Conservation (phyloP, 768 basidiomycete species). For the Amanita phalloides region DNA sequence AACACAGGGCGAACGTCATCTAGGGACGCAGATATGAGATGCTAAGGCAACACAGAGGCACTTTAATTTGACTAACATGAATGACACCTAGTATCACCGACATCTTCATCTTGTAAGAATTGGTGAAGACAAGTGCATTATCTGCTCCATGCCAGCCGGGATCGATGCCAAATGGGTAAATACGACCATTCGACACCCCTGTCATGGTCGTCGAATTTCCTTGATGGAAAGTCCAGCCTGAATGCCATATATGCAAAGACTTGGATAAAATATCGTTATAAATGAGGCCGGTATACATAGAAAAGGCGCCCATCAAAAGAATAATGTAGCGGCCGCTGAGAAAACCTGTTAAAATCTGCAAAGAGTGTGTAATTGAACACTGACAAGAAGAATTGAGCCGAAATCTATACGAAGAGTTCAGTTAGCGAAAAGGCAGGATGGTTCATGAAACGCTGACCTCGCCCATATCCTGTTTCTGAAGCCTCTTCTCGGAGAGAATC, state of each 20-base stretch:
- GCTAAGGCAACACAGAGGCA: not conserved
- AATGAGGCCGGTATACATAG: conserved; percentile 92
- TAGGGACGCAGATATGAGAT: conserved; percentile 20
- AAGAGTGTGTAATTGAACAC: conserved; percentile 19
- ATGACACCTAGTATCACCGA: conserved; percentile 92
- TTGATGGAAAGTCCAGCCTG: conserved; percentile 76
- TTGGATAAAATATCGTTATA: conserved; percentile 99
- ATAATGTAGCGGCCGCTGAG: conserved; percentile 95
- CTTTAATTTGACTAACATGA: conserved; percentile 50
- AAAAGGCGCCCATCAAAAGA: conserved; percentile 94
- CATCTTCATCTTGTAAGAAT: conserved; percentile 99
- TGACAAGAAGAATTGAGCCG: conserved; percentile 87
- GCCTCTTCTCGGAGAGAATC: conserved; percentile 77
- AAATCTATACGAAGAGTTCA: conserved; percentile 39
- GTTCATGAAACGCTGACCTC: conserved; percentile 38
- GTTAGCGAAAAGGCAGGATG: conserved; percentile 1
- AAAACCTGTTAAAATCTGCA: conserved; percentile 7
- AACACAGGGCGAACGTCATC: conserved; percentile 98
- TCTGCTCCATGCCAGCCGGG: conserved; percentile 92
- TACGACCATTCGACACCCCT: conserved; percentile 49
- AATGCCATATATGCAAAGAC: conserved; percentile 76
- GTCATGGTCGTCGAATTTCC: conserved; percentile 29
- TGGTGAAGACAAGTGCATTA: conserved; percentile 87
- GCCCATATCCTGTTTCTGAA: conserved; percentile 62
- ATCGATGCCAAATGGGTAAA: conserved; percentile 93